Conservation (phyloP, 1,284 basidiomycete species). For the Fistulina hepatica region DNA sequence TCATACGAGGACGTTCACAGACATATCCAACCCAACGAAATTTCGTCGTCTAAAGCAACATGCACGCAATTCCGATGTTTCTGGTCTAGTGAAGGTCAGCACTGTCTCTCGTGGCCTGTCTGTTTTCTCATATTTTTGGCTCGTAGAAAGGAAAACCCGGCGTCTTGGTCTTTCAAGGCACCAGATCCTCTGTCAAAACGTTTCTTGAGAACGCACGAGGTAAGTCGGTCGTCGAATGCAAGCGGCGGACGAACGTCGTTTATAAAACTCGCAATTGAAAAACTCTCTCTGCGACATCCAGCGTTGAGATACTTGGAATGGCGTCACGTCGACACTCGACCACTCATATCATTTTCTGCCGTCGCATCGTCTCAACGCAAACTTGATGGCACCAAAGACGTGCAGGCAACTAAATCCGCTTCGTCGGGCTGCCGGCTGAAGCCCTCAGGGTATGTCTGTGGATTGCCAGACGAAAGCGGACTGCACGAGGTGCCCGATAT, state of each 20-base stretch:
- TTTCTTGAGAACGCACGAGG: slow-evolving; percentile 28
- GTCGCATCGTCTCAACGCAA: too few relatives aligned
- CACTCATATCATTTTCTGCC: slow-evolving; percentile 9
- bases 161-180: slow-evolving; percentile 29
- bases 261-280: not conserved
- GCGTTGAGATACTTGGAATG: slow-evolving; percentile 31
- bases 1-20: slow-evolving; percentile 14
- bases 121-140: not conserved
- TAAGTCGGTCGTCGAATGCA: slow-evolving; percentile 9
- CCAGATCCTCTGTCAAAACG: slow-evolving; percentile 20
- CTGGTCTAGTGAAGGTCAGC: slow-evolving; percentile 30
- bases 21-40: slow-evolving; percentile 28
- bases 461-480: slow-evolving; percentile 13
- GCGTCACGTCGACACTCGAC: slow-evolving; percentile 28
- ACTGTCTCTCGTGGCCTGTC: not conserved
- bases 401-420: too few relatives aligned
- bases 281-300: slow-evolving; percentile 8
- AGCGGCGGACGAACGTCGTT: too few relatives aligned
- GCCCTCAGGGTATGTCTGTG: too few relatives aligned
- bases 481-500: slow-evolving; percentile 26
- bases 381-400: too few relatives aligned
- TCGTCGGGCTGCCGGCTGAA: slow-evolving; percentile 13
- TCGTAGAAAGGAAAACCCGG: slow-evolving; percentile 28
- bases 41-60: slow-evolving; percentile 28
- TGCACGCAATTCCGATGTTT: slow-evolving; percentile 24